Percentiles rank a stretch among this genome's conserved stretches.
These are phyloP conservation scores for Arbutus unedo DNA, from an alignment of 148 eudicot genomes.

Conservation along the genomic window DNA sequence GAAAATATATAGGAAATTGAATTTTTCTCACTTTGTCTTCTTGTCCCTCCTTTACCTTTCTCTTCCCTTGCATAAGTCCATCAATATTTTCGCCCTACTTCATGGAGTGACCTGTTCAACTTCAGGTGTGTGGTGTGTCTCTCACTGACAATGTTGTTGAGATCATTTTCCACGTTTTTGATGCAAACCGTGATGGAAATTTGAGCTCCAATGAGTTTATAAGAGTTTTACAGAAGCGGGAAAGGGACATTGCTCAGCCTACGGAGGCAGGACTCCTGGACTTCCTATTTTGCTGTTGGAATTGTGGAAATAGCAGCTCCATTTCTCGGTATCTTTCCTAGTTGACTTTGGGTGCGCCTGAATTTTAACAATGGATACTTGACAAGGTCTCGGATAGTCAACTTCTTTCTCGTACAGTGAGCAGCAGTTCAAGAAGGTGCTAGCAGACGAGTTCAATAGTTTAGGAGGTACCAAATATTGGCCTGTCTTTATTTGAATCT, in stretches of 20 bases:
- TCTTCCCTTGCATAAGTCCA: background rate
- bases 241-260: slow-evolving; percentile 45
- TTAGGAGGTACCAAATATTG: background rate
- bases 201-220: slow-evolving; percentile 51
- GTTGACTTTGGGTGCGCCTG: background rate
- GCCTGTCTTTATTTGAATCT: background rate
- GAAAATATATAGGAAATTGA: background rate
- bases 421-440: background rate
- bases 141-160: slow-evolving; percentile 50
- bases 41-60: background rate
- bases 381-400: background rate
- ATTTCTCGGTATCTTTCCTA: slow-evolving; percentile 25
- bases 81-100: background rate
- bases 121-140: slow-evolving; percentile 52
- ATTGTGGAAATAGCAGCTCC: slow-evolving; percentile 31
- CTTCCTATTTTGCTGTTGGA: slow-evolving; percentile 47
- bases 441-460: background rate
- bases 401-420: background rate
- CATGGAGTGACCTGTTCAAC: background rate
- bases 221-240: slow-evolving; percentile 49
- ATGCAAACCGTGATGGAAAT: slow-evolving; percentile 53
- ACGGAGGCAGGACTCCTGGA: slow-evolving; percentile 34
- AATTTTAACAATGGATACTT: background rate
- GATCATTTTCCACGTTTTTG: slow-evolving; percentile 58
- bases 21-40: background rate